Percentiles rank a stretch among this genome's conserved stretches.
phyloP scores from a whole-genome alignment of 306 rosid genomes.

The Castanea sativa region DNA sequence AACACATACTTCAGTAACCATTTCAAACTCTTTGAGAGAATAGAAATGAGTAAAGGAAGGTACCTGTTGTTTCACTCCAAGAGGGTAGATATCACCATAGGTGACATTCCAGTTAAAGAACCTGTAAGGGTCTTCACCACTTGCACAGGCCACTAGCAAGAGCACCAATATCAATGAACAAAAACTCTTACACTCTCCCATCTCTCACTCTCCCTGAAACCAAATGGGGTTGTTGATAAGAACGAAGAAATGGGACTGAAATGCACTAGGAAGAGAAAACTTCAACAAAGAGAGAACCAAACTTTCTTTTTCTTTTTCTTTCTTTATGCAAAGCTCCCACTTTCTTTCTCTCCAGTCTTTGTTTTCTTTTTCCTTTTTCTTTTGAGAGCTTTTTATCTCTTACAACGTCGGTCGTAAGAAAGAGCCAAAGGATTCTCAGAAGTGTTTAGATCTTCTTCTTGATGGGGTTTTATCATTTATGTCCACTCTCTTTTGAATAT shows the following conservation, averaged over 20 bases:
- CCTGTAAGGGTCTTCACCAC: constrained; percentile 75
- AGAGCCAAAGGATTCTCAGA: constrained; percentile 15
- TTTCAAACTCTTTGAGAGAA: background rate
- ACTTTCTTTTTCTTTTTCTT: background rate
- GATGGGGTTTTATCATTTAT: background rate
- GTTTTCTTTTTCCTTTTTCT: background rate
- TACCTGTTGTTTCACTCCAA: constrained; percentile 82
- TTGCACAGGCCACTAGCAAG: constrained; percentile 41
- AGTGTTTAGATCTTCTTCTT: background rate
- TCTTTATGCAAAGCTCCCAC: constrained; percentile 23
- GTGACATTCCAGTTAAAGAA: constrained; percentile 76
- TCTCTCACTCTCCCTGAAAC: constrained; percentile 19
- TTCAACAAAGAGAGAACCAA: constrained; percentile 11
- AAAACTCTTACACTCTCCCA: constrained; percentile 37
- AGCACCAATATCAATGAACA: constrained; percentile 30
- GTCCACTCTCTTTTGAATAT: background rate
- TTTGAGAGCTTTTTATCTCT: constrained; percentile 9
- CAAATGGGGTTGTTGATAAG: background rate
- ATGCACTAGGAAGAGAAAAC: constrained; percentile 1
- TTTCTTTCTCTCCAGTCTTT: constrained; percentile 4
- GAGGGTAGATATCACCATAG: constrained; percentile 85
- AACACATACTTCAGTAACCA: constrained; percentile 9
- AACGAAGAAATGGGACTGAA: constrained; percentile 12
- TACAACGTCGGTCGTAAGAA: constrained; percentile 30
- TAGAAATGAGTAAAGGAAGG: background rate